A percentile compares a stretch with the other conserved stretches of the same genome.
Conservation (phyloP, 768 basidiomycete genomes). For the Calocybe indica region DNA sequence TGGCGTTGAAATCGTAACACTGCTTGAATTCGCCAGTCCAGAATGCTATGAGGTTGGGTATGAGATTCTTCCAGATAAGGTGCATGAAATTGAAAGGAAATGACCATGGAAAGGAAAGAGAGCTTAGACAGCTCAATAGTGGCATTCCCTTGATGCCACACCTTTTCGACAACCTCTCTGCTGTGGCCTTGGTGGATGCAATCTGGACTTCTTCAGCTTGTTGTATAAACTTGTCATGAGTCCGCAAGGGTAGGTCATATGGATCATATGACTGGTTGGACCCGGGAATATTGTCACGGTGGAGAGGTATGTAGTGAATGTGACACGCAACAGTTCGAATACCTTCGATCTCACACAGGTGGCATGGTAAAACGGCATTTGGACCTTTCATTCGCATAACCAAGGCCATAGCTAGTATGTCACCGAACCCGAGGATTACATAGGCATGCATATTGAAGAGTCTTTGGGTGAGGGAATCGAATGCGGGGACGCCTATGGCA, state of each 20-base stretch:
- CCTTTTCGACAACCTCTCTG: slow-evolving; percentile 12
- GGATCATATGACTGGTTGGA: slow-evolving; percentile 11
- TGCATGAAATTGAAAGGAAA: slow-evolving; percentile 49
- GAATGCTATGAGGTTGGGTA: slow-evolving; percentile 29
- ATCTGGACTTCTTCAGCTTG: slow-evolving; percentile 11
- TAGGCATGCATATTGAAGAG: slow-evolving; percentile 15
- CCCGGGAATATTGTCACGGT: slow-evolving; percentile 12
- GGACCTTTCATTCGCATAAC: slow-evolving; percentile 29
- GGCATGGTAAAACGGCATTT: slow-evolving; percentile 23
- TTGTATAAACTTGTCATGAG: slow-evolving; percentile 16
- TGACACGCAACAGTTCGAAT: background rate
- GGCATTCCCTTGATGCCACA: slow-evolving; percentile 24
- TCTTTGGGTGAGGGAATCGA: slow-evolving; percentile 8
- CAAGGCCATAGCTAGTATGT: slow-evolving; percentile 27
- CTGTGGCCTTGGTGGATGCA: slow-evolving; percentile 9
- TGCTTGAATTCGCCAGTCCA: slow-evolving; percentile 40
- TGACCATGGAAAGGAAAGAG: slow-evolving; percentile 28
- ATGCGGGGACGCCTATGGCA: slow-evolving; percentile 22
- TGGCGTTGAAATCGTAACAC: too few species aligned
- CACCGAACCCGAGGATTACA: slow-evolving; percentile 20
- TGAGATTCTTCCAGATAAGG: slow-evolving; percentile 37
- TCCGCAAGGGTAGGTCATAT: slow-evolving; percentile 20
- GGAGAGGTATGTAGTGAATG: slow-evolving; percentile 18
- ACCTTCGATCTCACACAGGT: background rate
- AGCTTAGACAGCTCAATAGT: slow-evolving; percentile 19